A percentile compares a stretch with the other conserved stretches of the same genome.
phyloP scores from a whole-genome alignment of 2,329 filamentous ascomycete species.

The Hawksworthiomyces lignivorus region DNA sequence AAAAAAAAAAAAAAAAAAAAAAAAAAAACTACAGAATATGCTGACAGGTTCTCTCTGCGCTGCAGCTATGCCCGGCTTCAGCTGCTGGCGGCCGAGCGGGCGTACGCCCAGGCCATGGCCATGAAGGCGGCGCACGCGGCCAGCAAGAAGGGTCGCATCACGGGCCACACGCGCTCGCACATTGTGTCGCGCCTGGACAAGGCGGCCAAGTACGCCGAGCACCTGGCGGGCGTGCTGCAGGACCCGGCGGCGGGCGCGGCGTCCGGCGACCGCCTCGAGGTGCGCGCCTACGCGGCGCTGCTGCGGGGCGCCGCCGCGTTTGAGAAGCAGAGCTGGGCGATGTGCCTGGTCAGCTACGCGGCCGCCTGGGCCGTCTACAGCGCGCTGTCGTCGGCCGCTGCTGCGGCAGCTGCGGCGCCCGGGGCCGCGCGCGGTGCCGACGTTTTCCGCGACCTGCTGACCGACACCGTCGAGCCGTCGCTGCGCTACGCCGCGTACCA shows the following conservation, averaged over 20 bases:
- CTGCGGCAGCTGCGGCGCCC: no score
- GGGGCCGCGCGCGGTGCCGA: no score
- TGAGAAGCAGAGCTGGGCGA: slow-evolving; percentile 81
- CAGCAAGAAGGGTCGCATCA: slow-evolving; percentile 71
- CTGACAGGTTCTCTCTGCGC: no score
- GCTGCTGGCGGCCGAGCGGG: slow-evolving; percentile 78
- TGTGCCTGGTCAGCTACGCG: slow-evolving; percentile 68
- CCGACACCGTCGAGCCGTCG: slow-evolving; percentile 82
- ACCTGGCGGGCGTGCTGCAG: slow-evolving; percentile 59
- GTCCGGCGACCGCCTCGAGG: slow-evolving; percentile 70
- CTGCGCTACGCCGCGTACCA: slow-evolving; percentile 94
- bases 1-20: no score
- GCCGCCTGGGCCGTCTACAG: slow-evolving; percentile 76
- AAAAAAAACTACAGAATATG: no score
- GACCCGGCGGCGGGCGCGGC: slow-evolving; percentile 59
- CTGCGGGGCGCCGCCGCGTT: slow-evolving; percentile 72
- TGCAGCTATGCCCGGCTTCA: slow-evolving; percentile 68
- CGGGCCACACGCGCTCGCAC: slow-evolving; percentile 73
- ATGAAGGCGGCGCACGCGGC: slow-evolving; percentile 78
- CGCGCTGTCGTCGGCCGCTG: slow-evolving; percentile 54
- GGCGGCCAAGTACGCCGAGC: slow-evolving; percentile 61
- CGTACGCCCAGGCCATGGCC: slow-evolving; percentile 93
- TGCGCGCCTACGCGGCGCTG: slow-evolving; percentile 71
- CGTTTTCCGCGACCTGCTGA: slow-evolving; percentile 76
- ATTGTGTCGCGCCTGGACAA: slow-evolving; percentile 84